phyloP scores from a whole-genome alignment of 2,329 filamentous ascomycete genomes.

The Hypoxylon sp. region DNA sequence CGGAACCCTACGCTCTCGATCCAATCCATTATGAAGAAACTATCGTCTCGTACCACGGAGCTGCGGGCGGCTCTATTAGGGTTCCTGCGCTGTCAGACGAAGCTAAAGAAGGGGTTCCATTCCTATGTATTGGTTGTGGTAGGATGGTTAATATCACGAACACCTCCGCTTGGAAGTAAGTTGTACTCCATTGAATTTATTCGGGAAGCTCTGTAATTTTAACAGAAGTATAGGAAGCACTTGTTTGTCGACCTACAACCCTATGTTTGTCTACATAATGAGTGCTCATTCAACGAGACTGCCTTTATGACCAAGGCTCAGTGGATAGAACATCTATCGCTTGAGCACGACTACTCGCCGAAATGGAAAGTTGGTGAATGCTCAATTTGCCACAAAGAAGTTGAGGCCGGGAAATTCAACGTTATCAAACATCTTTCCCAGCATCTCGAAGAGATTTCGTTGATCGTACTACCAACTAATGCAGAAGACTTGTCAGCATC shows the following conservation, averaged over 20 bases:
- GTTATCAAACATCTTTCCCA: constrained; percentile 5
- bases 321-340: not conserved
- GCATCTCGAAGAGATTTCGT: constrained; percentile 15
- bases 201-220: not conserved
- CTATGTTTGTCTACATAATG: not conserved
- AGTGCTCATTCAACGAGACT: not conserved
- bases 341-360: not conserved
- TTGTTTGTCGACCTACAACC: not conserved
- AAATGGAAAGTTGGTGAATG: not conserved
- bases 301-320: not conserved
- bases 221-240: constrained; percentile 1
- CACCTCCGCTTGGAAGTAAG: constrained; percentile 35
- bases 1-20: not conserved
- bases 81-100: constrained; percentile 31
- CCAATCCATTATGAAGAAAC: constrained; percentile 33
- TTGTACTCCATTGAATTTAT: not conserved
- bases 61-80: constrained; percentile 25
- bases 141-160: constrained; percentile 14
- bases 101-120: constrained; percentile 18
- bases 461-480: constrained; percentile 7
- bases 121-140: constrained; percentile 29
- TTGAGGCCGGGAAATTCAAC: not conserved
- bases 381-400: not conserved
- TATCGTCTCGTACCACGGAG: constrained; percentile 30
- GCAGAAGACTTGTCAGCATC: not conserved